Base-by-base conservation (phyloP, 2,329 filamentous ascomycete species). In the Fusarium citri region DNA sequence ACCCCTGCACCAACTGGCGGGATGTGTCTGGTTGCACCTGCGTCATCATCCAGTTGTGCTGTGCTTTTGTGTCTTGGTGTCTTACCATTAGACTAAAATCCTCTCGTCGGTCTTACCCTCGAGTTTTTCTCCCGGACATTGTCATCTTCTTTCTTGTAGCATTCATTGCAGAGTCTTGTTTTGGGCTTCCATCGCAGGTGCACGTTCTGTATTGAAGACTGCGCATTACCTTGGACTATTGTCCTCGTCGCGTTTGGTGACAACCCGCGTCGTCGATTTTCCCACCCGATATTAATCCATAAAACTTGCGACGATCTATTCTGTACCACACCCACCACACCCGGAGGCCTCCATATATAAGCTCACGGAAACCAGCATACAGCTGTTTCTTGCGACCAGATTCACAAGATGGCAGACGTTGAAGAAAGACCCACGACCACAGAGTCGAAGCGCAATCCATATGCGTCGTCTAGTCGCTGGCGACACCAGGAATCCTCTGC, bases 401-500 rank as follows among this genome's bases (percentile, higher is more conserved):
- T 18, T 16, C 31, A 49, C 58, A 66, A 58, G n/a, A 78, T 78
- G 76, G 43, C 74, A 45, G 58, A 68, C 43, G 37, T 55, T n/a
- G 66, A 54, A 54, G 67, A 72, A 42, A 72, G 72, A 34, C 72
- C 71, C 18, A 31, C 58, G 59, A 72, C 68, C 45, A 76, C 78
- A 45, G 78, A 79, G 62, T 76, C 69, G 55, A 71, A 77, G 57
- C 79, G 75, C 61, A 88, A 89, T 73, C 86, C 85, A 5, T 80
- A 90, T 74, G 84, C 85, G 40, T 90, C 88, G 11, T 73, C 83
- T 42, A 89, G 81, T 74, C 82, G 82, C 72, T 91, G 89, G 89
- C 85, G 88, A 58, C 89, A 91, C 75, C 86, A 90, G 75, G 89
- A 91, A 76, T 90, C 88, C 2, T 81, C 81, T 15, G 81, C 86